phyloP scores from a whole-genome alignment of 768 basidiomycete genomes.

The Lanmaoa rubissima region DNA sequence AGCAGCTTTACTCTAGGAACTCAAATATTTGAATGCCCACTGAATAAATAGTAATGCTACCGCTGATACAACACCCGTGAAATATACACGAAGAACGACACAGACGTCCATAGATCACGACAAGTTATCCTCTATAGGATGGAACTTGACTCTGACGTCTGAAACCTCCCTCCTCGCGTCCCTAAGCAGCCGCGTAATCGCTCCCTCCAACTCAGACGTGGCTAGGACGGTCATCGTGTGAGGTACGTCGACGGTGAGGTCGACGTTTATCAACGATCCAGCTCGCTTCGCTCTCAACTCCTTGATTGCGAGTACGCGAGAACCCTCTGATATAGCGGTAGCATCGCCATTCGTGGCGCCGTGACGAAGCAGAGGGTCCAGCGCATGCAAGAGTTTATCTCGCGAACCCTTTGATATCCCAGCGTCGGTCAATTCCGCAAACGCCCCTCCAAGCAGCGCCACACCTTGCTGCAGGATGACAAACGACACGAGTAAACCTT shows the following conservation, averaged over 20 bases:
- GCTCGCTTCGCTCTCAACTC: constrained; percentile 72
- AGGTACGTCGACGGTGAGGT: constrained; percentile 75
- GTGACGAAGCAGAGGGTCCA: constrained; percentile 52
- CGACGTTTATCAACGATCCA: constrained; percentile 80
- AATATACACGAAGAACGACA: not conserved
- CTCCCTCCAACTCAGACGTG: constrained; percentile 56
- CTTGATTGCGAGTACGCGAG: constrained; percentile 43
- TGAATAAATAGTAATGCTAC: not conserved
- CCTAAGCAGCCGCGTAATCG: constrained; percentile 56
- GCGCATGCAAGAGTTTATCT: constrained; percentile 49
- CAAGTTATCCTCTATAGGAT: constrained; percentile 35
- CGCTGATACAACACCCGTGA: not conserved
- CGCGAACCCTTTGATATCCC: constrained; percentile 62
- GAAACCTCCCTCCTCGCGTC: constrained; percentile 60
- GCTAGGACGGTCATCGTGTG: constrained; percentile 54
- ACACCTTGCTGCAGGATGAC: constrained; percentile 83
- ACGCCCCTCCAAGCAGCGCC: constrained; percentile 61
- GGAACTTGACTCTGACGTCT: constrained; percentile 70
- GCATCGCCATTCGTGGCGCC: constrained; percentile 23
- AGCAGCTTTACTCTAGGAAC: no score
- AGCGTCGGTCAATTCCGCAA: constrained; percentile 82
- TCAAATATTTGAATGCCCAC: no score
- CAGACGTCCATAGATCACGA: constrained; percentile 3
- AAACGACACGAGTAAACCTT: constrained; percentile 85
- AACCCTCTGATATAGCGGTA: not conserved